Conservation (phyloP, 1,284 basidiomycete species). For the Malassezia dermatis region DNA sequence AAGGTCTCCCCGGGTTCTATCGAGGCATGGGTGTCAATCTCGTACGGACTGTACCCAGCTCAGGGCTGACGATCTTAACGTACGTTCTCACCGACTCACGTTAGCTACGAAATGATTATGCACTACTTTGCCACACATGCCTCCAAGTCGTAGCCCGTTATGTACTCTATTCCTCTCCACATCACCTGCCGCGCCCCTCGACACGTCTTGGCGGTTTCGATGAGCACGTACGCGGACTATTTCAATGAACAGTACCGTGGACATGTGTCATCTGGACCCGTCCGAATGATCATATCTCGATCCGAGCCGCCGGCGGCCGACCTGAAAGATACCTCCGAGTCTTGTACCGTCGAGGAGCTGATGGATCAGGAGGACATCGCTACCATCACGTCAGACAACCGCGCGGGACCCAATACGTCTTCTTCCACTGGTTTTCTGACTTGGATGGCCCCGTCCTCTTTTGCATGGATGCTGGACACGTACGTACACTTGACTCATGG, state of each 20-base stretch:
- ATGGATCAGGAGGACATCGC: slow-evolving; percentile 11
- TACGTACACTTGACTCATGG: neutral
- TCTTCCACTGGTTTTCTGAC: neutral
- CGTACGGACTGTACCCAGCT: slow-evolving; percentile 40
- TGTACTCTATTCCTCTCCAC: neutral
- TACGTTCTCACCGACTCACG: slow-evolving; percentile 1
- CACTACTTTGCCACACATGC: slow-evolving; percentile 22
- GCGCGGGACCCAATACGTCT: neutral
- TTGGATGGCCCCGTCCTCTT: neutral
- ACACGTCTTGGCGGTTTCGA: neutral
- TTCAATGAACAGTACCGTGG: slow-evolving; percentile 15
- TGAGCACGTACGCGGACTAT: slow-evolving; percentile 18
- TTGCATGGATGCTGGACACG: slow-evolving; percentile 15
- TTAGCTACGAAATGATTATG: slow-evolving; percentile 42
- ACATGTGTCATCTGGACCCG: slow-evolving; percentile 8
- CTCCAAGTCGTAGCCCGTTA: neutral
- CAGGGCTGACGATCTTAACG: slow-evolving; percentile 43
- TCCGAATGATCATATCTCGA: slow-evolving; percentile 8
- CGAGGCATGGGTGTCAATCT: slow-evolving; percentile 45
- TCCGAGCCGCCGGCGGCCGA: neutral
- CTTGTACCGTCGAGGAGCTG: slow-evolving; percentile 6
- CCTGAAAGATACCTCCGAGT: neutral
- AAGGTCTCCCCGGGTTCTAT: slow-evolving; percentile 42
- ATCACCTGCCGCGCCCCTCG: neutral
- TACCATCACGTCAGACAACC: neutral